Evolutionary conservation across 331 rosid genomes (phyloP), one percentile per base, ranked within the genome.

Genomic region (Prunus yedoensis): DNA sequence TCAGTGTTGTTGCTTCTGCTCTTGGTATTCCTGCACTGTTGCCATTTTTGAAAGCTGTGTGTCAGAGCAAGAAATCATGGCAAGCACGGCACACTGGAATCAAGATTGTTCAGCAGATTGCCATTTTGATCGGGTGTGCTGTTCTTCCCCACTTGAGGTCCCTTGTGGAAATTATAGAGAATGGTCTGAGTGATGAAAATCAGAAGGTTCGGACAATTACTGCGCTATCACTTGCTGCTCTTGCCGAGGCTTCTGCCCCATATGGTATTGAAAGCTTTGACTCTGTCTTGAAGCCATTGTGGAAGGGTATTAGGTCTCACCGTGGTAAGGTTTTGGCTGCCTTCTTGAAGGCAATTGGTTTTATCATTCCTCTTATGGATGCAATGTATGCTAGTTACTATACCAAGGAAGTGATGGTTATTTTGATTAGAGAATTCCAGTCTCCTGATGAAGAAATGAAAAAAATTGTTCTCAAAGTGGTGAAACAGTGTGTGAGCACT

Each of bases 401-500:
- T 82, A 94, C 99, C 21, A 94, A 87, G 86, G 97, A 92, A 78
- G 99, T 95, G 68, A 90, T 92, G 99, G 85, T 92, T 65, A 87
- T 95, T 77, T 82, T 95, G 85, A 95, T 92, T 74, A 86, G 99
- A 21, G 97, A 95, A 64, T 95, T 95, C 60, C 97, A 92, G 86
- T 95, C 99, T 57, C 97, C 99, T 12, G 99, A 89, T 76, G 99
- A 95, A 85, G 97, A 95, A 83, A 95, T 95, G 99, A 95, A 95
- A 85, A 94, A 95, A 83, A 92, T 88, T 85, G 97, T 93, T 75
- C 78, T 93, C 75, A 93, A 93, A 84, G 97, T 93, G 85, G 98
- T 91, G 74, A 93, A 93, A 77, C 98, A 93, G 83, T 91, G 92
- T 87, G 97, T 93, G 67, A 91, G 97, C 71, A 91, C 94, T 0